phyloP scores from a whole-genome alignment of 1,139 yeast genomes.

The Yamadazyma dushanensis region DNA sequence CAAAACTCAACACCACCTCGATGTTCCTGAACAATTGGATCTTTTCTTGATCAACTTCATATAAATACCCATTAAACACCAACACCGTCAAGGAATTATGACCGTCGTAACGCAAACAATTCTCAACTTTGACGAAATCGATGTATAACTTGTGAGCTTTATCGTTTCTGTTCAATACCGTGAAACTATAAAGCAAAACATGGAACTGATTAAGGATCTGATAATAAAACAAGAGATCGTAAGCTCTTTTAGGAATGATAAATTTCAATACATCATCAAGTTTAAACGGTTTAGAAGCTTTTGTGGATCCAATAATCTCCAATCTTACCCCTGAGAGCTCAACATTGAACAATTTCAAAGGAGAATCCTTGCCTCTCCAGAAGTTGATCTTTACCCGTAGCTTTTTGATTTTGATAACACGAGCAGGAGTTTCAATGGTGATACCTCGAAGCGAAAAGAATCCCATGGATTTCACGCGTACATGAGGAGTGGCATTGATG shows the following conservation, averaged over 20 bases:
- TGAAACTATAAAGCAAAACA: constrained; percentile 28
- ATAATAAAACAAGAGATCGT: constrained; percentile 18
- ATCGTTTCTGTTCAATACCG: constrained; percentile 16
- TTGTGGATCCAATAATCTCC: background rate
- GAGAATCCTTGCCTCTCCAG: constrained; percentile 25
- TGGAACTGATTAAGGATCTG: constrained; percentile 32
- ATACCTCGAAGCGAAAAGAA: constrained; percentile 36
- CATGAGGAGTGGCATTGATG: constrained; percentile 35
- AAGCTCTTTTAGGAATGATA: constrained; percentile 16
- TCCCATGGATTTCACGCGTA: constrained; percentile 36
- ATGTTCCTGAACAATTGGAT: constrained; percentile 32
- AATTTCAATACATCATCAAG: constrained; percentile 10
- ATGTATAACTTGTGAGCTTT: constrained; percentile 14
- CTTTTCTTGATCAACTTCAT: constrained; percentile 19
- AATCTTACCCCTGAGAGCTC: constrained; percentile 18
- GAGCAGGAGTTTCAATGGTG: constrained; percentile 20
- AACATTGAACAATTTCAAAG: constrained; percentile 32
- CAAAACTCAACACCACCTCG: constrained; percentile 29
- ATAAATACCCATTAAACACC: constrained; percentile 32
- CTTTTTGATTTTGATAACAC: constrained; percentile 21
- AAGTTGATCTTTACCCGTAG: constrained; percentile 29
- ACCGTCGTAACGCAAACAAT: constrained; percentile 20
- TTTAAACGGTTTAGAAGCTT: constrained; percentile 4
- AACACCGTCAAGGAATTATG: constrained; percentile 24
- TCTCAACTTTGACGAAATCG: constrained; percentile 36